Base-by-base conservation (phyloP, 345 rosid species). In the Populus euphratica region DNA sequence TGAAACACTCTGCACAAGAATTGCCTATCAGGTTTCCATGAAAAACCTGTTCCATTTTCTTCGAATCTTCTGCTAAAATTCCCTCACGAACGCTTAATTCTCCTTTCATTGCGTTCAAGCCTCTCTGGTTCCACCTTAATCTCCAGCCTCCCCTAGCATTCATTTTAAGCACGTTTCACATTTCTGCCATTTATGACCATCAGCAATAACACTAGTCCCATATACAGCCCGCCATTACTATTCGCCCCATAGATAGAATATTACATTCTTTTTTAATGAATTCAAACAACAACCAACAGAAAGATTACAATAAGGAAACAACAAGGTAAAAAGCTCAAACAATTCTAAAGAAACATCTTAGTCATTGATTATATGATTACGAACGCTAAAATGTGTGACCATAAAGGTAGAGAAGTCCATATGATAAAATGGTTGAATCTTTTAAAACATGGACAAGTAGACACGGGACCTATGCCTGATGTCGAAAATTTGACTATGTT, bases 51-150 rank as follows among this genome's bases (percentile, higher is more conserved):
- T 61, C 65, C 69, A 33, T 74, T 23, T 43, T 52, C 21, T 35
- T 74, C 71, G 29, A 21, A 29, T 29, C 56, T 54, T 56, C 72
- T 35, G 7, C 68, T 31, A 50, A 43, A 71, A 41, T 66, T 76
- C 76, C 73, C 68, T 76, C 43, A 41, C n/a, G 65, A 50, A 52
- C 23, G 29, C 29, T 75, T 50, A 65, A 54, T 20, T 65, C 62
- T 75, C 59, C 23, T 52, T 52, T 52, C 63, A 56, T n/a, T n/a
- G 63, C 63, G 11, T 56, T n/a, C 63, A n/a, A 2, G 27, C 29
- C 63, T n/a, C 63, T n/a, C 63, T 9, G 23, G 13, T 56, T n/a
- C 29, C 27, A n/a, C 27, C 63, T n/a, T n/a, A n/a, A 56, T 8
- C 63, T 56, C 23, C 12, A 56, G 8, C 27, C 8, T 9, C 62